Evolutionary conservation across 2,329 filamentous ascomycete genomes (phyloP).

Genomic region (Ophiosphaerella herpotricha): DNA sequence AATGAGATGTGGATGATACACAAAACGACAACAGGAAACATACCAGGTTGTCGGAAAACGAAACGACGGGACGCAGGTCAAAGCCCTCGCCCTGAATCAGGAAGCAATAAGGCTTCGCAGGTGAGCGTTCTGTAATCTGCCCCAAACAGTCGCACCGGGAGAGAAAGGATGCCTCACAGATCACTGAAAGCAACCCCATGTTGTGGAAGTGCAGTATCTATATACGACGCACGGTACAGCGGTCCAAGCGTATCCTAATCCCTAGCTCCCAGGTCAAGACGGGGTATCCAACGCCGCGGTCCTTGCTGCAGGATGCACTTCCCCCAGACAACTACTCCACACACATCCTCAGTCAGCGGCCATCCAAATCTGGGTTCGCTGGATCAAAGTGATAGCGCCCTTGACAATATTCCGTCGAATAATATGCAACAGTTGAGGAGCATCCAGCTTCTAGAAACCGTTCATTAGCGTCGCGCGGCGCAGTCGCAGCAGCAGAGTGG

Average conservation of each 20-base stretch:
- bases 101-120: background rate
- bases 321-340: conserved; percentile 21
- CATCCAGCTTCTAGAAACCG: conserved; percentile 1
- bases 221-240: conserved; percentile 27
- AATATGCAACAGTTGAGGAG: background rate
- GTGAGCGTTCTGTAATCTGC: conserved; percentile 1
- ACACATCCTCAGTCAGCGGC: conserved; percentile 7
- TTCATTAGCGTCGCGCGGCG: conserved; percentile 13
- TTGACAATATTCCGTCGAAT: conserved; percentile 15
- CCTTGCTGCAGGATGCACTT: conserved; percentile 13
- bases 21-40: conserved; percentile 1
- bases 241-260: conserved; percentile 23
- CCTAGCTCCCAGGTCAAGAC: conserved; percentile 23
- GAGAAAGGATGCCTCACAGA: conserved; percentile 24
- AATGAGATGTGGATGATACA: background rate
- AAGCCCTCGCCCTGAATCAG: conserved; percentile 1
- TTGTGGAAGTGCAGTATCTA: conserved; percentile 20
- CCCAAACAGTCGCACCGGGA: conserved; percentile 12
- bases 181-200: conserved; percentile 15
- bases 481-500: conserved; percentile 12
- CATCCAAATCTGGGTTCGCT: conserved; percentile 10
- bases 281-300: conserved; percentile 26
- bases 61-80: conserved; percentile 4
- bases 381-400: conserved; percentile 3
- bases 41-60: conserved; percentile 8